phyloP scores from a whole-genome alignment of 352 stramenopile species.

The Blastocystis sp. region DNA sequence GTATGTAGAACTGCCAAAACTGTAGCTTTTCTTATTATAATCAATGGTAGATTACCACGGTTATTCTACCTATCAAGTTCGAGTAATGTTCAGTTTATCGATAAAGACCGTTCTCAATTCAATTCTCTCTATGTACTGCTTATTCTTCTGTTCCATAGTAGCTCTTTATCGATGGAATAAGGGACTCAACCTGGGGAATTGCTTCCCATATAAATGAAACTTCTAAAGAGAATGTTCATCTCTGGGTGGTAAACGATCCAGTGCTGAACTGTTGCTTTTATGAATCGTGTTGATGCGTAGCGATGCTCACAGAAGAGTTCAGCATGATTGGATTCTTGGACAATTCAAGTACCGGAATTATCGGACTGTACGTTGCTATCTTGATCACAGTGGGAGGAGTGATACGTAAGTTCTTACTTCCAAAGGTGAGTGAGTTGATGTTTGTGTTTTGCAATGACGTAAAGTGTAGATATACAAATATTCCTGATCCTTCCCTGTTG shows the following conservation, averaged over 20 bases:
- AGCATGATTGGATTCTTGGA: slow-evolving; percentile 2
- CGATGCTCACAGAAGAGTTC: background rate
- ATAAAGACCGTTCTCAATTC: background rate
- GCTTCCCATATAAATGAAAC: background rate
- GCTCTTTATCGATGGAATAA: background rate
- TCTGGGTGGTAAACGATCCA: slow-evolving; percentile 15
- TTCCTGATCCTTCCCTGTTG: background rate
- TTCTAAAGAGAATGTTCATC: background rate
- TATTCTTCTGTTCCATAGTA: background rate
- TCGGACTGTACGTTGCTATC: slow-evolving; percentile 24
- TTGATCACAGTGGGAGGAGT: slow-evolving; percentile 25
- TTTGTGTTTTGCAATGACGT: background rate
- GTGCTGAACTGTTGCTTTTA: slow-evolving; percentile 27
- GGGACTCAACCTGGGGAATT: background rate
- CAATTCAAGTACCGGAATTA: background rate
- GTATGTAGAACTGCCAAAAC: background rate
- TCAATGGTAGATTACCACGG: slow-evolving; percentile 6
- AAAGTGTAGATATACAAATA: slow-evolving; percentile 2
- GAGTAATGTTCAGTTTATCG: background rate
- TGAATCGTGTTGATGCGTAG: background rate
- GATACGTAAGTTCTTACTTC: background rate
- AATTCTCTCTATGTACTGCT: background rate
- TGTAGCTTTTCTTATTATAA: background rate
- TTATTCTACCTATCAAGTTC: slow-evolving; percentile 42
- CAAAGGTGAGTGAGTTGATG: slow-evolving; percentile 12